Evolutionary conservation across 768 basidiomycete species (phyloP).

Genomic region (Tylopilus balloui): DNA sequence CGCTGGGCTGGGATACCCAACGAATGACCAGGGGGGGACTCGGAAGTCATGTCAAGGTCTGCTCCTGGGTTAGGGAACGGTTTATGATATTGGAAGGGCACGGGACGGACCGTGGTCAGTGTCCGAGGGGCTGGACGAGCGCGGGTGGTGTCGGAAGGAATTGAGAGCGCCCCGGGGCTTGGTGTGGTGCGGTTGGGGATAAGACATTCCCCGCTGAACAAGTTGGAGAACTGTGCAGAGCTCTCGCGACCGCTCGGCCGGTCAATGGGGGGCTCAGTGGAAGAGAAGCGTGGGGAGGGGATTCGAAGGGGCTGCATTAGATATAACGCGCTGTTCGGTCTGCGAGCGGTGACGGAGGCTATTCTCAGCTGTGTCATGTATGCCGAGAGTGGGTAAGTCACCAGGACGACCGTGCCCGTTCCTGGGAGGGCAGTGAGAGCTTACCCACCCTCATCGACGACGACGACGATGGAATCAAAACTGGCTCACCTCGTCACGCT

Average conservation of each 20-base stretch:
- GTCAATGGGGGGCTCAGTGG: too few relatives aligned
- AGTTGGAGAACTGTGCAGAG: too few relatives aligned
- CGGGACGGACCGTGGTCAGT: slow-evolving; percentile 22
- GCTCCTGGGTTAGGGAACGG: not conserved
- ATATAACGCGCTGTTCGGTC: not conserved
- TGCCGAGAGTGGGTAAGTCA: slow-evolving; percentile 17
- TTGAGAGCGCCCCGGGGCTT: slow-evolving; percentile 19
- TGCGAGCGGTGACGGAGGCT: too few relatives aligned
- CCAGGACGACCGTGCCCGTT: slow-evolving; percentile 30
- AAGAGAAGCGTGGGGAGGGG: not conserved
- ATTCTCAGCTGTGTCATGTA: too few relatives aligned
- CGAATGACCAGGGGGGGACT: not conserved
- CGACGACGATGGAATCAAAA: slow-evolving; percentile 50
- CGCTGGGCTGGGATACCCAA: slow-evolving; percentile 6
- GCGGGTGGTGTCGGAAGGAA: slow-evolving; percentile 34
- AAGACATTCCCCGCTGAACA: too few relatives aligned
- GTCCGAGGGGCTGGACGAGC: slow-evolving; percentile 39
- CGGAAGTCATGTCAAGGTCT: slow-evolving; percentile 17
- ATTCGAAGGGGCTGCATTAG: not conserved
- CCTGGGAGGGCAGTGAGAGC: too few relatives aligned
- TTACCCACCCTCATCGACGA: not conserved
- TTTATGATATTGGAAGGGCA: not conserved
- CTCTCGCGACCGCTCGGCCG: too few relatives aligned
- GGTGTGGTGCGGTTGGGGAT: slow-evolving; percentile 30
- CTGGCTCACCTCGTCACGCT: slow-evolving; percentile 59